Base-by-base conservation (phyloP, 2,329 filamentous ascomycete species). In the Cordyceps fumosorosea region DNA sequence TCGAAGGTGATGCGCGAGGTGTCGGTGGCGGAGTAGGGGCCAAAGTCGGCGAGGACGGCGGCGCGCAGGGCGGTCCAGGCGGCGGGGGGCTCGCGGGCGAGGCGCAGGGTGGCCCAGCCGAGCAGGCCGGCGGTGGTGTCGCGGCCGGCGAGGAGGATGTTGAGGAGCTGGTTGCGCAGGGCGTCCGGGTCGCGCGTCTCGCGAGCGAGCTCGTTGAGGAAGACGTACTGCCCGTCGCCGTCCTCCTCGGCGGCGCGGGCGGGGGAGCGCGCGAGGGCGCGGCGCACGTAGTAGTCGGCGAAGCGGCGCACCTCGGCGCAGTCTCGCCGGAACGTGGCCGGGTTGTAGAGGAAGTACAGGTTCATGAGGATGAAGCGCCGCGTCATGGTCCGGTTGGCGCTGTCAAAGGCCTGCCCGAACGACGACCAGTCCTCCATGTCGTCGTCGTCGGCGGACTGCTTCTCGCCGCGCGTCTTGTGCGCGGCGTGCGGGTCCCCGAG, bases 41-140 rank as follows among this genome's bases (percentile, higher is more conserved):
- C 60, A 29, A 66, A 66, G 5, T 34, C n/a, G 1, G 57, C 16
- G 5, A 62, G 24, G 10, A 67, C 22, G 29, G 58, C 24, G 20
- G 6, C 29, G 34, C 66, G 66, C 8, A 69, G 64, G 54, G 63
- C 56, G 22, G 63, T 3, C 37, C 64, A 64, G 14, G 64, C 47
- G 14, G 56, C 47, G 20, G 59, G 63, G 32, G 59, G 63, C 37
- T 65, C 54, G 26, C 65, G 63, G 6, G 64, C 62, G n/a, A 68
- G 65, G 16, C 63, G 64, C 52, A 64, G 66, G 63, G 65, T 67
- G 24, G 62, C 60, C 68, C 68, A 69, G 10, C 56, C 48, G 37
- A 69, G 63, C 12, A 66, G 62, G 24, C 64, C 66, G 12, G 67
- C 68, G 12, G 68, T 69, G 1, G 68, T 69, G 54, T 69, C 68